Evolutionary conservation across 2,329 filamentous ascomycete species (phyloP).

Genomic region (Cryoendolithus antarcticus): DNA sequence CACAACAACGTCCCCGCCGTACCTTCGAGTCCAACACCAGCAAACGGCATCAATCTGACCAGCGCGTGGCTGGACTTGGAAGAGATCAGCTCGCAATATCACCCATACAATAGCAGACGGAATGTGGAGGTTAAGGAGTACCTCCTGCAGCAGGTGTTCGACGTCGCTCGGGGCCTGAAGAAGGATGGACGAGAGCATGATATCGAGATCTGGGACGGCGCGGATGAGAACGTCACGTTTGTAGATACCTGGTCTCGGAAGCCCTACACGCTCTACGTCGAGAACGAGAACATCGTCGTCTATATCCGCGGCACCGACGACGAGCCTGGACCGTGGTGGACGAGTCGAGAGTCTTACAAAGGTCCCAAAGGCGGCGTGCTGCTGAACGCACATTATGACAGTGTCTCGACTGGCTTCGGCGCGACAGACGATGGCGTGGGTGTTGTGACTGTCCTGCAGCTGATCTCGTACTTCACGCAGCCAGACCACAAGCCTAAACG

Average conservation of each 20-base stretch:
- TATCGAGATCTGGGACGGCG: slow-evolving; percentile 4
- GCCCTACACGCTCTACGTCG: slow-evolving; percentile 57
- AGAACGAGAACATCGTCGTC: slow-evolving; percentile 82
- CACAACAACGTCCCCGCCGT: slow-evolving; percentile 56
- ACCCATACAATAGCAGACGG: slow-evolving; percentile 75
- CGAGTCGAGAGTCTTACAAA: slow-evolving; percentile 23
- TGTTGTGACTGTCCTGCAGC: slow-evolving; percentile 71
- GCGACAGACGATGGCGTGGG: slow-evolving; percentile 91
- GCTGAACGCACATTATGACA: slow-evolving; percentile 92
- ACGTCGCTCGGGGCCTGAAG: slow-evolving; percentile 45
- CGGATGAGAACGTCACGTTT: slow-evolving; percentile 52
- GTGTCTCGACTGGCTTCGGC: slow-evolving; percentile 81
- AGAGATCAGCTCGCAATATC: slow-evolving; percentile 59
- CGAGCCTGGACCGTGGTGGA: slow-evolving; percentile 62
- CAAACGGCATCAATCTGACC: slow-evolving; percentile 60
- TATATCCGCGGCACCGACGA: slow-evolving; percentile 78
- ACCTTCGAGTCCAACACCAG: slow-evolving; percentile 41
- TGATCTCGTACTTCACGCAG: slow-evolving; percentile 74
- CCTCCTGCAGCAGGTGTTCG: slow-evolving; percentile 57
- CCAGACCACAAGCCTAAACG: slow-evolving; percentile 57
- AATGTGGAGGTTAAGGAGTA: slow-evolving; percentile 74
- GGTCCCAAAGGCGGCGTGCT: slow-evolving; percentile 61
- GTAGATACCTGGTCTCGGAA: slow-evolving; percentile 12
- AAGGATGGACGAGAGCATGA: neutral
- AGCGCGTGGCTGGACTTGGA: slow-evolving; percentile 81